Evolutionary conservation across 352 stramenopile genomes (phyloP).

Genomic region (Phytophthora megakarya): DNA sequence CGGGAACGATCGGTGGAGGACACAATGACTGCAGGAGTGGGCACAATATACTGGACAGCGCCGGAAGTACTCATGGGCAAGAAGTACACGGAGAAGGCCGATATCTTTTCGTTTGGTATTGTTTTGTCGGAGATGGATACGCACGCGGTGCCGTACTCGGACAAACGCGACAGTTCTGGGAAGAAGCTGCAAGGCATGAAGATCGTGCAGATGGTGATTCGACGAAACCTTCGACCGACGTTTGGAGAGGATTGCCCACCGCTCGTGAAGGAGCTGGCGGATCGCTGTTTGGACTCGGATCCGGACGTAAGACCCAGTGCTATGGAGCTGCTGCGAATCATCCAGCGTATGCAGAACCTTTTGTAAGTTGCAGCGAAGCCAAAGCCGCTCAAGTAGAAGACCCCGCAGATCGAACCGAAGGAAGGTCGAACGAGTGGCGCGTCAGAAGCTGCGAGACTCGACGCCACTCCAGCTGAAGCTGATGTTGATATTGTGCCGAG

Average conservation of each 20-base stretch:
- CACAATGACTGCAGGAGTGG: constrained; percentile 83
- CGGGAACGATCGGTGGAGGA: constrained; percentile 76
- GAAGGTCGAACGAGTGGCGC: constrained; percentile 29
- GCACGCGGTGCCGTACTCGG: constrained; percentile 78
- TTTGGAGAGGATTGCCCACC: constrained; percentile 59
- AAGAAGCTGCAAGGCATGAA: constrained; percentile 86
- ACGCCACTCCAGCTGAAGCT: constrained; percentile 18
- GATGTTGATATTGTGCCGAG: constrained; percentile 13
- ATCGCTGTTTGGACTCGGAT: constrained; percentile 70
- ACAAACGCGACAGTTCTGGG: constrained; percentile 71
- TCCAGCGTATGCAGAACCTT: constrained; percentile 61
- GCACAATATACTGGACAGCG: constrained; percentile 86
- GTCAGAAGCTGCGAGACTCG: constrained; percentile 6
- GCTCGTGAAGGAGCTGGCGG: constrained; percentile 62
- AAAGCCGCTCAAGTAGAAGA: constrained; percentile 22
- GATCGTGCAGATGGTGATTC: constrained; percentile 85
- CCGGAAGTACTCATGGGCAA: constrained; percentile 82
- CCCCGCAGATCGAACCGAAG: constrained; percentile 24
- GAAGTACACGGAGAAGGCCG: constrained; percentile 85
- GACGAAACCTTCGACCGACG: constrained; percentile 66
- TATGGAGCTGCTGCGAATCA: constrained; percentile 67
- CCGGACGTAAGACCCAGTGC: constrained; percentile 71
- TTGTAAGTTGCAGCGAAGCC: constrained; percentile 44
- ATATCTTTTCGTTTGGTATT: constrained; percentile 87
- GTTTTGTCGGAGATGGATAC: constrained; percentile 84